These are phyloP conservation scores for Dissophora globulifera DNA, from an alignment of 192 early-diverging fungal genomes.

Conservation along the genomic window DNA sequence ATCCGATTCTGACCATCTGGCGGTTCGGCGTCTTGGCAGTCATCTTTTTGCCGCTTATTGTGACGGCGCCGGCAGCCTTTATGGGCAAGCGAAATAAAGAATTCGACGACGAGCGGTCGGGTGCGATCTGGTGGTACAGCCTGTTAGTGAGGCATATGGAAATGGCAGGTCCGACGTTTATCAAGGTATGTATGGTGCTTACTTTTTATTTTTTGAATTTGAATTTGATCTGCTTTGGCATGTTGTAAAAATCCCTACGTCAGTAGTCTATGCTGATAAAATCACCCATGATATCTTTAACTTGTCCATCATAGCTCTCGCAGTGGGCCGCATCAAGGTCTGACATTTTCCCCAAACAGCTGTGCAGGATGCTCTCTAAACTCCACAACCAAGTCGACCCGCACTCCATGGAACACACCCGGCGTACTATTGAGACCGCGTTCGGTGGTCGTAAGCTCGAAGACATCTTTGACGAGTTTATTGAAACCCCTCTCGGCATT, in stretches of 20 bases:
- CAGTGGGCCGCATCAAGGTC: slow-evolving; percentile 95
- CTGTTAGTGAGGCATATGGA: slow-evolving; percentile 84
- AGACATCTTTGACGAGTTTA: slow-evolving; percentile 83
- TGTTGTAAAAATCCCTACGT: neutral
- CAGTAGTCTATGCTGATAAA: neutral
- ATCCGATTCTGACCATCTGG: slow-evolving; percentile 63
- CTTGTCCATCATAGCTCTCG: slow-evolving; percentile 62
- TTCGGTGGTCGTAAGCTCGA: slow-evolving; percentile 74
- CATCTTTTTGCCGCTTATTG: slow-evolving; percentile 76
- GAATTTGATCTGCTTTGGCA: too few relatives aligned
- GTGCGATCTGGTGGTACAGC: slow-evolving; percentile 87
- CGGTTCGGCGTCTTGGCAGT: slow-evolving; percentile 70
- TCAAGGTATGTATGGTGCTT: slow-evolving; percentile 70
- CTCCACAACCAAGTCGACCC: slow-evolving; percentile 85
- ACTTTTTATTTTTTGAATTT: neutral
- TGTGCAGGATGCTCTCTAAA: slow-evolving; percentile 79
- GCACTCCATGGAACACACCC: slow-evolving; percentile 79
- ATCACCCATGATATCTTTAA: neutral
- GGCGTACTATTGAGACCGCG: slow-evolving; percentile 68
- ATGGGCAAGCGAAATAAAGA: slow-evolving; percentile 62
- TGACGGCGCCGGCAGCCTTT: slow-evolving; percentile 66
- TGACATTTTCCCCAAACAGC: slow-evolving; percentile 82
- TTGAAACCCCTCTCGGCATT: slow-evolving; percentile 82
- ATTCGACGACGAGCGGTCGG: slow-evolving; percentile 61
- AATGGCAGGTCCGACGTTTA: slow-evolving; percentile 92